Conservation (phyloP, 2,329 filamentous ascomycete species). For the Neopestalotiopsis rosae region DNA sequence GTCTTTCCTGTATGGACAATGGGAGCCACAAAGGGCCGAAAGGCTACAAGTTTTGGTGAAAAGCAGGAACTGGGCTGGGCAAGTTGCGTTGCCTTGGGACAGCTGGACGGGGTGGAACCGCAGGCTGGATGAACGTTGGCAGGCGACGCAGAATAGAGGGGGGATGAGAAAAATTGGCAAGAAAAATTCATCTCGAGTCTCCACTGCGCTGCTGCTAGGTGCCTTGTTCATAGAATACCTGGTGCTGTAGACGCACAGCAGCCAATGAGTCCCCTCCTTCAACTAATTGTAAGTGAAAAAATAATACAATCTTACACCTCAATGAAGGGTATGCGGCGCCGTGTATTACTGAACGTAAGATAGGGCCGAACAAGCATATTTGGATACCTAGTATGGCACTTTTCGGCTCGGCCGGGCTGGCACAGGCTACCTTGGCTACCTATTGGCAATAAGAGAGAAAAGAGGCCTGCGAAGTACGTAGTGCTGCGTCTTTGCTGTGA, state of each 20-base stretch:
- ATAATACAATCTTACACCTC: neutral
- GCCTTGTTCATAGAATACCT: neutral
- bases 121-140: slow-evolving; percentile 8
- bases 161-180: neutral
- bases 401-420: slow-evolving; percentile 1
- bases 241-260: neutral
- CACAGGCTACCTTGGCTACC: neutral
- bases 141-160: slow-evolving; percentile 4
- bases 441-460: neutral
- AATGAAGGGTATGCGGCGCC: neutral
- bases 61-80: neutral
- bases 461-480: neutral
- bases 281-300: neutral
- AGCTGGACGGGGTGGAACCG: slow-evolving; percentile 5
- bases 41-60: neutral
- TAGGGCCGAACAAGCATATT: slow-evolving; percentile 6
- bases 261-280: neutral
- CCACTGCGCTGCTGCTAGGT: slow-evolving; percentile 1
- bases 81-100: neutral
- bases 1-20: neutral
- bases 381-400: neutral
- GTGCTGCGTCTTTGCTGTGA: neutral
- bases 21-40: slow-evolving; percentile 8
- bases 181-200: neutral
- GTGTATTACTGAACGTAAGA: slow-evolving; percentile 3